phyloP scores from a whole-genome alignment of 1,139 yeast genomes.

The Scheffersomyces lignicola region DNA sequence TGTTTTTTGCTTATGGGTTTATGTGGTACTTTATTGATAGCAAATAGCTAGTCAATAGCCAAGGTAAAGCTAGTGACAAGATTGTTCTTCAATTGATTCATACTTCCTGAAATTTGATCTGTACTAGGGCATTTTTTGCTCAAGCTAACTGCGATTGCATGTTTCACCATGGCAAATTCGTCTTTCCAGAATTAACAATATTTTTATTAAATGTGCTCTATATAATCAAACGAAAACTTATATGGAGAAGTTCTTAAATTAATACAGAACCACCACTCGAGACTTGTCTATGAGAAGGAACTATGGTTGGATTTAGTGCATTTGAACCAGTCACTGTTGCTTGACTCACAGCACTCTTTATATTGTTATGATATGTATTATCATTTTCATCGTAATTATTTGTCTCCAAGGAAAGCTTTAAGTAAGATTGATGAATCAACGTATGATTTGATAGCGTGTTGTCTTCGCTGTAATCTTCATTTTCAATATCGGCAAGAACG shows the following conservation, averaged over 20 bases:
- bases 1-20: too few species aligned
- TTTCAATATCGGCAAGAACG: conserved; percentile 5
- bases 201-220: too few species aligned
- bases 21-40: too few species aligned
- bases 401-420: conserved; percentile 2
- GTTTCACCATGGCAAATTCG: too few species aligned
- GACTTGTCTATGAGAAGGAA: conserved; percentile 11
- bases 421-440: conserved; percentile 3
- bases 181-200: too few species aligned
- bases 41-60: too few species aligned
- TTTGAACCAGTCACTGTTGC: conserved; percentile 2
- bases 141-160: too few species aligned
- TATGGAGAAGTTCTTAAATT: too few species aligned
- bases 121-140: too few species aligned
- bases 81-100: too few species aligned
- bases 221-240: conserved; percentile 4
- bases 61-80: too few species aligned
- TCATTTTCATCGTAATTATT: neutral
- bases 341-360: neutral
- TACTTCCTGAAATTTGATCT: too few species aligned
- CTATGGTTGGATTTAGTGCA: conserved; percentile 3
- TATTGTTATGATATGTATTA: neutral
- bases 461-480: conserved; percentile 5
- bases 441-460: conserved; percentile 1
- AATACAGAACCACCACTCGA: conserved; percentile 19